Evolutionary conservation across 1,139 yeast genomes (phyloP), one percentile per base, ranked within the genome.

Genomic region (Saccharomycopsis crataegensis): DNA sequence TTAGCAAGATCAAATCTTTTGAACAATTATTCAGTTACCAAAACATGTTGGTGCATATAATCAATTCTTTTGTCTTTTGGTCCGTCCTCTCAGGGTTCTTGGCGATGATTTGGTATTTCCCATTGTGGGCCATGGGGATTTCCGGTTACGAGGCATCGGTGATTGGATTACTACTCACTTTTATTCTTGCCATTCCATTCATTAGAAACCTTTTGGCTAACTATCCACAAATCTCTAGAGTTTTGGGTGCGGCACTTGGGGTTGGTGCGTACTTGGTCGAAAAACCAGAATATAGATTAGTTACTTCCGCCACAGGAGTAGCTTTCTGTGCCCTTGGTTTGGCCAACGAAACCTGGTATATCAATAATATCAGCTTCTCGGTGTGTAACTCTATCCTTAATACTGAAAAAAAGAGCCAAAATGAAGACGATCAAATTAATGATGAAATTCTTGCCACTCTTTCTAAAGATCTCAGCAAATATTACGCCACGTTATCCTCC

Each of bases 101-200:
- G 52, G 76, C 94, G 56, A 81, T 94, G 64, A 83, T 93, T 50
- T 93, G 99, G 99, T 89, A 87, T 71, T 93, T 93, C 75, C 99
- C 99, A 16, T 75, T 93, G 58, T 93, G 99, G 99, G 80, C 86
- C 65, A 90, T 93, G 98, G 98, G 98, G 8, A 84, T 93, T 55
- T 86, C 96, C 2, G 99, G 99, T 3, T 90, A 86, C 66, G 99
- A 93, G 68, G 86, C 86, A 0, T 78, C 82, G 1, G 74, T 89
- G 49, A 65, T 82, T 3, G 71, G 82, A 32, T 73, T 85, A 46
- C 58, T 80, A 37, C 77, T 84, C 1, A 86, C 91, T 5, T 58
- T 84, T 14, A 48, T 89, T 1, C 70, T 89, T 44, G 65, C 69
- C 3, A 61, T 86, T 14, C 80, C 88, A 2, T 73, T 75, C n/a